Evolutionary conservation across 108 stramenopile genomes (phyloP).

Genomic region (Fistulifera pelliculosa): DNA sequence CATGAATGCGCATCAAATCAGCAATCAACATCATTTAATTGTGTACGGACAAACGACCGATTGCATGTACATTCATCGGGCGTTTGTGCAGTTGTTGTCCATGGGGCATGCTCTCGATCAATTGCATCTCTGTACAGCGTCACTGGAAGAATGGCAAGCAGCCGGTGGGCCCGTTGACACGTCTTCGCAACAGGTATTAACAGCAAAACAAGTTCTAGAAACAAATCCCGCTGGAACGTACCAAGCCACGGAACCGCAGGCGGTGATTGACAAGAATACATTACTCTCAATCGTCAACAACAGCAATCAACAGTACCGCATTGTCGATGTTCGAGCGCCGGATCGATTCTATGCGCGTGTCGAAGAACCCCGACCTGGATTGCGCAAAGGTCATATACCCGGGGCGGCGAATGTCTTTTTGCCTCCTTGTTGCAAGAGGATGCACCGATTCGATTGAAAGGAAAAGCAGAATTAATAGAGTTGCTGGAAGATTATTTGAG

Average conservation of each 20-base stretch:
- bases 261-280: slow-evolving; percentile 28
- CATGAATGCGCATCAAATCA: slow-evolving; percentile 64
- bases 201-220: slow-evolving; percentile 14
- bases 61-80: slow-evolving; percentile 29
- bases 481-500: slow-evolving; percentile 36
- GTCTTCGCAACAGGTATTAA: slow-evolving; percentile 10
- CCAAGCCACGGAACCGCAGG: slow-evolving; percentile 23
- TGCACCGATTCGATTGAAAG: slow-evolving; percentile 34
- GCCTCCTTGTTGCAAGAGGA: slow-evolving; percentile 30
- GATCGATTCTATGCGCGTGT: slow-evolving; percentile 37
- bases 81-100: slow-evolving; percentile 52
- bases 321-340: slow-evolving; percentile 64
- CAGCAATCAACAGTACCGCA: slow-evolving; percentile 18
- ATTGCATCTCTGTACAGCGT: slow-evolving; percentile 59
- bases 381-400: slow-evolving; percentile 67
- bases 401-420: slow-evolving; percentile 63
- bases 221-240: slow-evolving; percentile 13
- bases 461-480: slow-evolving; percentile 34
- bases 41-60: slow-evolving; percentile 47
- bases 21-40: slow-evolving; percentile 43
- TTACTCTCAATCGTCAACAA: slow-evolving; percentile 15
- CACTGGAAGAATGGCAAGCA: slow-evolving; percentile 58
- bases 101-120: slow-evolving; percentile 56
- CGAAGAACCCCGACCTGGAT: slow-evolving; percentile 47
- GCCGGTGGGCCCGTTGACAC: slow-evolving; percentile 45